These are phyloP conservation scores for Citrus mangshanensis DNA, from an alignment of 345 rosid species.

Conservation along the genomic window DNA sequence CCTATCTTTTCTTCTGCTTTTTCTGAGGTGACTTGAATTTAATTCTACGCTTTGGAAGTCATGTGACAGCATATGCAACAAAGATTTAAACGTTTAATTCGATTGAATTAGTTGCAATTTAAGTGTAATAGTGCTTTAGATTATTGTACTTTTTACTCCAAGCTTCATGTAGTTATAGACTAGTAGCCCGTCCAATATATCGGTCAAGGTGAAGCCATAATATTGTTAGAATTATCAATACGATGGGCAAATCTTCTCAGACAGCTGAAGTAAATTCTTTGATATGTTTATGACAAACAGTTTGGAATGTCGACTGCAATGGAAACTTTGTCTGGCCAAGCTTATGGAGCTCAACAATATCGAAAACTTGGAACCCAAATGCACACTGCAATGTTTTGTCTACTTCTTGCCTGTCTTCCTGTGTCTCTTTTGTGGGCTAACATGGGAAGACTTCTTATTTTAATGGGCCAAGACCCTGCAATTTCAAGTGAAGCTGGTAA, in stretches of 20 bases:
- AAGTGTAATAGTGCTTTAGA: neutral
- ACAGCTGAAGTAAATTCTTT: no score
- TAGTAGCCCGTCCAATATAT: neutral
- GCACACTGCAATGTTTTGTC: slow-evolving; percentile 49
- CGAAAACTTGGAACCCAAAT: slow-evolving; percentile 52
- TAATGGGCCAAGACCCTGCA: slow-evolving; percentile 57
- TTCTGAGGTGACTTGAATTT: no score
- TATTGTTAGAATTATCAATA: neutral
- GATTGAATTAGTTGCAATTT: neutral
- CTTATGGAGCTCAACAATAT: slow-evolving; percentile 60
- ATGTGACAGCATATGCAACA: neutral
- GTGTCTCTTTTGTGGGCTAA: slow-evolving; percentile 51
- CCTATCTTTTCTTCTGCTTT: no score
- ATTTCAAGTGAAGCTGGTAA: slow-evolving; percentile 56
- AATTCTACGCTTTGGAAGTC: neutral
- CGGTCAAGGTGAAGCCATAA: neutral
- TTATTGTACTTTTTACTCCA: neutral
- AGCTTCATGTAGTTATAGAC: neutral
- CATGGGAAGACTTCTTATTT: slow-evolving; percentile 48
- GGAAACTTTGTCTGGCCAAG: slow-evolving; percentile 86
- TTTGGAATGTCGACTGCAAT: slow-evolving; percentile 70
- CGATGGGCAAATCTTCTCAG: no score
- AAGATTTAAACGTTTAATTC: neutral
- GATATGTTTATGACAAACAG: slow-evolving; percentile 21
- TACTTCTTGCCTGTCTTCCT: slow-evolving; percentile 46